These are phyloP conservation scores for Colletotrichum cereale DNA, from an alignment of 2,329 filamentous ascomycete genomes.

Conservation along the genomic window DNA sequence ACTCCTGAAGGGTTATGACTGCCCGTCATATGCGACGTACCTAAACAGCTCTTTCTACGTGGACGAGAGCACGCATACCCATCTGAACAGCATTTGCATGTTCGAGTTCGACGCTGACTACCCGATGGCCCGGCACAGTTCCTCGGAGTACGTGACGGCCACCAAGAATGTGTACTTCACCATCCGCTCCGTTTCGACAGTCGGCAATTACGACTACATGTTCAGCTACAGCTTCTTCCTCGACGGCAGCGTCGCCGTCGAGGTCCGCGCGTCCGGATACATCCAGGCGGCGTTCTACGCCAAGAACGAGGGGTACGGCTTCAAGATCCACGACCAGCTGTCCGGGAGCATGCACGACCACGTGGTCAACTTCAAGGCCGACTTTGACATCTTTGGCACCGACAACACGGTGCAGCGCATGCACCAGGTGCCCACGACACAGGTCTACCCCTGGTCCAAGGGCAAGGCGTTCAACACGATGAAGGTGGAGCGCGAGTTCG, in stretches of 20 bases:
- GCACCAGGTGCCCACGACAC: slow-evolving; percentile 48
- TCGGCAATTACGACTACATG: slow-evolving; percentile 68
- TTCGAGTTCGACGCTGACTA: slow-evolving; percentile 65
- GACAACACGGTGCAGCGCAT: slow-evolving; percentile 58
- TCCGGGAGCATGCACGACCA: slow-evolving; percentile 67
- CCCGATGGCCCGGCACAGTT: slow-evolving; percentile 62
- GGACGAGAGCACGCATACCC: slow-evolving; percentile 56
- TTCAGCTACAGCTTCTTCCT: slow-evolving; percentile 64
- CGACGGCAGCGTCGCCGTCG: slow-evolving; percentile 64
- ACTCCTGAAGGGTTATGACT: slow-evolving; percentile 64
- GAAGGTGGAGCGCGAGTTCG: slow-evolving; percentile 57
- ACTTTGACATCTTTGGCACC: slow-evolving; percentile 64
- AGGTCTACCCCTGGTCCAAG: slow-evolving; percentile 62
- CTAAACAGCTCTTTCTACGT: slow-evolving; percentile 61
- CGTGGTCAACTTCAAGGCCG: slow-evolving; percentile 67
- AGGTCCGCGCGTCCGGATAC: slow-evolving; percentile 66
- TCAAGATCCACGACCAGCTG: slow-evolving; percentile 60
- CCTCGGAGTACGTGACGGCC: slow-evolving; percentile 54
- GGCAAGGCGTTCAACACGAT: slow-evolving; percentile 63
- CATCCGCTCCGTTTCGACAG: slow-evolving; percentile 61
- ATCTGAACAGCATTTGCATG: slow-evolving; percentile 65
- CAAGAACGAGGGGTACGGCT: slow-evolving; percentile 62
- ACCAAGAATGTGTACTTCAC: slow-evolving; percentile 62
- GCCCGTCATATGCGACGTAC: slow-evolving; percentile 63
- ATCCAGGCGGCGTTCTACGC: slow-evolving; percentile 63